A percentile compares a stretch with the other conserved stretches of the same genome.
Conservation (phyloP, 169 alveolate species). For the Plasmodium berghei region DNA sequence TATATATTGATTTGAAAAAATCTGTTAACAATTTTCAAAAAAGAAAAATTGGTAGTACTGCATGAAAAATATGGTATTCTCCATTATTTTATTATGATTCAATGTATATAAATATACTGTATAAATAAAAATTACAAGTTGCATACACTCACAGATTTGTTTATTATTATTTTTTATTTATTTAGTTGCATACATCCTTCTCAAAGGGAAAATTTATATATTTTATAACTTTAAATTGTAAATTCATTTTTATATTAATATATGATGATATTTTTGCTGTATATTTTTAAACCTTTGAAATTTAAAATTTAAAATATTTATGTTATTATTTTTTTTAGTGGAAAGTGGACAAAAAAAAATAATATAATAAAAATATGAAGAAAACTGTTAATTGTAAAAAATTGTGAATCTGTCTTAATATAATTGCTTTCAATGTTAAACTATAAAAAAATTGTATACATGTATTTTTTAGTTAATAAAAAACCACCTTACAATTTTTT, state of each 20-base stretch:
- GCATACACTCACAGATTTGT: too few species aligned
- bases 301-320: neutral
- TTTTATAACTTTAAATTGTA: neutral
- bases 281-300: neutral
- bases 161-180: neutral
- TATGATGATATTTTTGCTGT: neutral
- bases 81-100: too few species aligned
- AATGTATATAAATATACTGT: too few species aligned
- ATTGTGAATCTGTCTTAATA: neutral
- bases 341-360: neutral
- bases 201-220: neutral
- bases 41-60: neutral
- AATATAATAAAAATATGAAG: neutral
- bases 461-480: neutral
- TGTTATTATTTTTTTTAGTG: neutral
- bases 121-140: too few species aligned
- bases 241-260: neutral
- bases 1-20: neutral
- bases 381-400: conserved; percentile 3
- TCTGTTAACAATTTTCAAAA: neutral
- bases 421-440: neutral
- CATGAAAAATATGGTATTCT: too few species aligned
- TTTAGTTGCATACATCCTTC: conserved; percentile 6
- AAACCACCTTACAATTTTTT: neutral
- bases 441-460: neutral